These are phyloP conservation scores for Cadophora sp. DNA, from an alignment of 2,329 filamentous ascomycete species.

Conservation along the genomic window DNA sequence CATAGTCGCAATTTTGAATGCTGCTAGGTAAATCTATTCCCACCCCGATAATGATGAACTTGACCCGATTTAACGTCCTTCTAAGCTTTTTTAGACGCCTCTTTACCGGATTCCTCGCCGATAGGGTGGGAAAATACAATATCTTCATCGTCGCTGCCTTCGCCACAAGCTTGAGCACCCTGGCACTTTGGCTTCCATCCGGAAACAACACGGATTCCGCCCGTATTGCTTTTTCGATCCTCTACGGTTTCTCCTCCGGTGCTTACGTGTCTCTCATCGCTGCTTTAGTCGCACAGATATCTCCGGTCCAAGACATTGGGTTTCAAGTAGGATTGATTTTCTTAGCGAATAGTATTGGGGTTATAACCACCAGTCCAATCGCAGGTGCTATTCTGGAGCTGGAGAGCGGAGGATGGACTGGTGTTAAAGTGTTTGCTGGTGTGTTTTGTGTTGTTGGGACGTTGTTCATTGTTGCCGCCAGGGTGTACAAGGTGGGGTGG, in stretches of 20 bases:
- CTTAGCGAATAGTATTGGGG: constrained; percentile 62
- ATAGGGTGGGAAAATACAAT: constrained; percentile 60
- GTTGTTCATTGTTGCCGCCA: constrained; percentile 18
- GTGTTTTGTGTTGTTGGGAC: constrained; percentile 39
- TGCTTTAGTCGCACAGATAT: constrained; percentile 71
- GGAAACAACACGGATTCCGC: constrained; percentile 49
- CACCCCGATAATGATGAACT: no score
- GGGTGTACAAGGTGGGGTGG: constrained; percentile 6
- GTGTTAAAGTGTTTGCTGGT: constrained; percentile 69
- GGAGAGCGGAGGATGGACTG: constrained; percentile 54
- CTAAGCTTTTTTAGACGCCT: constrained; percentile 42
- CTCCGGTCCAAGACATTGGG: constrained; percentile 70
- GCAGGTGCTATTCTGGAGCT: constrained; percentile 63
- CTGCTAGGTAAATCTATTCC: neutral
- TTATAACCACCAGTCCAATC: constrained; percentile 69
- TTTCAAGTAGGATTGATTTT: constrained; percentile 69
- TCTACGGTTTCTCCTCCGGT: constrained; percentile 70
- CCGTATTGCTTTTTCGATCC: constrained; percentile 66
- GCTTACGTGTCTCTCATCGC: constrained; percentile 52
- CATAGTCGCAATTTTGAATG: constrained; percentile 49
- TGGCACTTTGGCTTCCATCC: constrained; percentile 67
- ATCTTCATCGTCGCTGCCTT: constrained; percentile 38
- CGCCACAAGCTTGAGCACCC: constrained; percentile 50
- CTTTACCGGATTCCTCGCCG: constrained; percentile 57
- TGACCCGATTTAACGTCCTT: neutral